Evolutionary conservation across 2,329 filamentous ascomycete species (phyloP), one percentile per base, ranked within the genome.

Genomic region (Pseudonectria foliicola): DNA sequence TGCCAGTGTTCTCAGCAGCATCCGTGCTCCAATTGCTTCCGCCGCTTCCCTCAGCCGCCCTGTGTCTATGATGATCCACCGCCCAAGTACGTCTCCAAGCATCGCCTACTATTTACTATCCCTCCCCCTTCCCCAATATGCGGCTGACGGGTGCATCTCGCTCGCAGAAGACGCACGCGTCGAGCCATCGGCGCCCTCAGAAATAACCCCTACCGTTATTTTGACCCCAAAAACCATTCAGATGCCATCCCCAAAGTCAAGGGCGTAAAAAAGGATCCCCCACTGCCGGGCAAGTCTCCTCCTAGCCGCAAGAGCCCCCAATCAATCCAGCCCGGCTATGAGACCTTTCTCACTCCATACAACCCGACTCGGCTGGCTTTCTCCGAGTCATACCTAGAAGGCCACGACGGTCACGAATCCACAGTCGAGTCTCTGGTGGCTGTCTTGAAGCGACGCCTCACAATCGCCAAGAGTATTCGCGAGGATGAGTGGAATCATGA

Each of bases 1-100:
- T 24, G 39, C 25, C 41, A 75, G 71, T 75, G 71, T 49, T 70
- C 72, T 44, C 69, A 73, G 45, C 63, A 66, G 16, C 68, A 70
- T 21, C 71, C 71, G 11, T 75, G 71, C 53, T 65, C 64, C 28
- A 73, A 75, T 46, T 75, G 71, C 43, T 56, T 62, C 15, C 65
- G 71, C 25, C 62, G 71, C 21, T 75, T 70, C 40, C 71, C 71
- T 1, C 67, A 65, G 34, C 70, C 70, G 1, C 46, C 56, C 6
- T 75, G 71, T 49, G 62, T 71, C 43, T 75, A 75, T 37, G 50
- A 52, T 25, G 27, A 38, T n/a, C 57, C 50, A 21, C 28, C 41
- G n/a, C 29, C 50, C 3, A 48, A 32, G 50, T 53, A 2, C 31
- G 44, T 45, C 18, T 21, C 8, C 8, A 8, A 21, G n/a, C n/a